Conservation (phyloP, 495 filamentous ascomycete species). For the Annulohypoxylon moriforme region DNA sequence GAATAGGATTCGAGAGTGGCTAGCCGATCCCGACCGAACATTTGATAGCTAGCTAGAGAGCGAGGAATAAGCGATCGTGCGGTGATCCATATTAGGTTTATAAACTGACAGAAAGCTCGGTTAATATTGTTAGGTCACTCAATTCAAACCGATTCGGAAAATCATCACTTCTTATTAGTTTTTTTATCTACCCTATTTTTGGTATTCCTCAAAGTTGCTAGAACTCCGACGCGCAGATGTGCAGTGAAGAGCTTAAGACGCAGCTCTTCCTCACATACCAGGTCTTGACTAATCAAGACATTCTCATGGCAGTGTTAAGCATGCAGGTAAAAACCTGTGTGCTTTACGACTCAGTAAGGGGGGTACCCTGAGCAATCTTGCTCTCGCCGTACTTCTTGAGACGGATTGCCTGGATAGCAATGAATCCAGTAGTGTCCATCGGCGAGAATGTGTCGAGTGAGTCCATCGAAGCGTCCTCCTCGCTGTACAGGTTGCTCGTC, state of each 20-base stretch:
- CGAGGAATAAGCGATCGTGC: slow-evolving; percentile 9
- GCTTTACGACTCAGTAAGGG: slow-evolving; percentile 50
- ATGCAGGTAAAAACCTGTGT: background rate
- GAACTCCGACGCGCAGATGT: background rate
- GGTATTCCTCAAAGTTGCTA: background rate
- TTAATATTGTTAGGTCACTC: no score
- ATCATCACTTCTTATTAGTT: background rate
- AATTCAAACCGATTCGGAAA: no score
- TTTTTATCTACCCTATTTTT: background rate
- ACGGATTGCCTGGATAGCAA: slow-evolving; percentile 83
- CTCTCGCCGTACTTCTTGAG: slow-evolving; percentile 87
- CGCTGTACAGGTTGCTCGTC: slow-evolving; percentile 87
- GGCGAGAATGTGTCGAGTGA: slow-evolving; percentile 83
- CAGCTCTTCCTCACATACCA: background rate
- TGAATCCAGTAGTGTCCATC: slow-evolving; percentile 74
- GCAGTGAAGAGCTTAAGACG: background rate
- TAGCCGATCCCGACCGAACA: slow-evolving; percentile 4
- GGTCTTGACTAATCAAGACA: background rate
- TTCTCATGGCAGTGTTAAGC: background rate
- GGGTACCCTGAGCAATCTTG: slow-evolving; percentile 71
- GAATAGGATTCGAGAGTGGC: slow-evolving; percentile 12
- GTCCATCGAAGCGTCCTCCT: slow-evolving; percentile 87
- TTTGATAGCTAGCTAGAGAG: slow-evolving; percentile 3
- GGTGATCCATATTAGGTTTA: background rate
- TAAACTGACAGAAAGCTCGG: background rate